A percentile compares a stretch with the other conserved stretches of the same genome.
Evolutionary conservation across 2,329 filamentous ascomycete species (phyloP).

Genomic region (Alternaria burnsii): DNA sequence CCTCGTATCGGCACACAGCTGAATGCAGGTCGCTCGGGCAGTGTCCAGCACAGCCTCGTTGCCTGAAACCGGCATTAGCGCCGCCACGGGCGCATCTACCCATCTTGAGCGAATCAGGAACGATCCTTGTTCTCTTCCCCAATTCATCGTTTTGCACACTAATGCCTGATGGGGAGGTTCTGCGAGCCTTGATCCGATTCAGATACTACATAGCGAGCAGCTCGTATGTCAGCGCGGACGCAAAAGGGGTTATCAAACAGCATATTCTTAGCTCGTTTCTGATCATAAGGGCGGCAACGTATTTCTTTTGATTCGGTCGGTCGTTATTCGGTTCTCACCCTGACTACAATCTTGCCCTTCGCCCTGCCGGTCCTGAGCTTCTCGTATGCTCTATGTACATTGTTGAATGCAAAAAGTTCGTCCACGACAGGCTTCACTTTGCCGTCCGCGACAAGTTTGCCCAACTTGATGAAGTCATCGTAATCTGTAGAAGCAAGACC

Average conservation of each 20-base stretch:
- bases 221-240: neutral
- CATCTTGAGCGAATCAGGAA: neutral
- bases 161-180: neutral
- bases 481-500: constrained; percentile 32
- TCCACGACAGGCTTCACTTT: constrained; percentile 66
- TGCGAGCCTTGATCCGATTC: neutral
- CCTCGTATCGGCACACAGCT: neutral
- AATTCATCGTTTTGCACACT: neutral
- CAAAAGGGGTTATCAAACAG: neutral
- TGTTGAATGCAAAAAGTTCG: constrained; percentile 61
- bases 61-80: constrained; percentile 1
- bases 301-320: neutral
- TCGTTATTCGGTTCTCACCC: neutral
- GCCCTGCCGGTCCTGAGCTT: constrained; percentile 63
- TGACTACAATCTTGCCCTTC: constrained; percentile 65
- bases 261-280: neutral
- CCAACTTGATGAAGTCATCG: constrained; percentile 53
- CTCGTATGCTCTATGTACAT: constrained; percentile 63
- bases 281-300: neutral
- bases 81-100: neutral
- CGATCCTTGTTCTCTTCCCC: neutral
- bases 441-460: constrained; percentile 62
- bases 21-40: neutral
- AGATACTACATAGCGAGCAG: neutral
- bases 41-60: neutral